These are phyloP conservation scores for Carex myosuroides DNA, from an alignment of 176 grass and related monocot species.

Conservation along the genomic window DNA sequence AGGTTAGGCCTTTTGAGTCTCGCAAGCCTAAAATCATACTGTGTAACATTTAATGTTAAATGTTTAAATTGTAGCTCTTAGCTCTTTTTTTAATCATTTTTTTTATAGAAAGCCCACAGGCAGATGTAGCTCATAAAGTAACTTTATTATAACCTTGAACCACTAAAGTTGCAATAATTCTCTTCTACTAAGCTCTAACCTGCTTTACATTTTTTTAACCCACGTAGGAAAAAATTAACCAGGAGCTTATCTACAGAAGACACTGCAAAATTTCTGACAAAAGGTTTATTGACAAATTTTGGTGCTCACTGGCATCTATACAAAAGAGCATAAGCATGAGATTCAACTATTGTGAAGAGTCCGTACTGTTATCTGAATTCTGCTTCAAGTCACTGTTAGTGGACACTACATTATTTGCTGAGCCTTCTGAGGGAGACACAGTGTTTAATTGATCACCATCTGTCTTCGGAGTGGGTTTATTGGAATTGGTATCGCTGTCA, in stretches of 20 bases:
- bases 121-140: background rate
- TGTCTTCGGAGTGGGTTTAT: conserved; percentile 28
- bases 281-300: background rate
- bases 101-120: background rate
- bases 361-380: conserved; percentile 50
- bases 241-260: background rate
- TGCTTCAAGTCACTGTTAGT: conserved; percentile 37
- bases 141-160: background rate
- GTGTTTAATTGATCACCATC: conserved; percentile 36
- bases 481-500: conserved; percentile 32
- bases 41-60: background rate
- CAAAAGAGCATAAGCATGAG: conserved; percentile 1
- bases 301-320: background rate
- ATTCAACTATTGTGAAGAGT: conserved; percentile 37
- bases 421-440: conserved; percentile 30
- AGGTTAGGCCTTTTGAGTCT: background rate
- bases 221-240: background rate
- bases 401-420: conserved; percentile 26
- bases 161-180: background rate
- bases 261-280: background rate
- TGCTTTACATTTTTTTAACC: background rate
- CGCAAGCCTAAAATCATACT: background rate
- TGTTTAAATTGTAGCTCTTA: background rate
- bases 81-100: background rate
- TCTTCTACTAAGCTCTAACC: conserved; percentile 1